Conservation (phyloP, 2,329 filamentous ascomycete genomes). For the Proliferodiscus dingleyae region DNA sequence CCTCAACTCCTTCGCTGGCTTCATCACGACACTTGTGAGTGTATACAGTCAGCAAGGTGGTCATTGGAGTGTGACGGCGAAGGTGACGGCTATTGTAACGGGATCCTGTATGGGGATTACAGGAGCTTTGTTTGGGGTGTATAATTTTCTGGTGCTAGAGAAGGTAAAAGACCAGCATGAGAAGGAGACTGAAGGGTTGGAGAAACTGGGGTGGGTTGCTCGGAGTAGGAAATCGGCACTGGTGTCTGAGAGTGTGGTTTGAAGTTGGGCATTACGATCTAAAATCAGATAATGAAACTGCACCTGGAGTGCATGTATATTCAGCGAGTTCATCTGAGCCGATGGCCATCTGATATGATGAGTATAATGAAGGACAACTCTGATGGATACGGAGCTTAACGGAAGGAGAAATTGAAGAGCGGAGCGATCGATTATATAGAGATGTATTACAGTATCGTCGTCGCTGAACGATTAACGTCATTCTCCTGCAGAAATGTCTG, state of each 20-base stretch:
- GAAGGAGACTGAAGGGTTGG: conserved; percentile 20
- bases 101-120: conserved; percentile 18
- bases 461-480: too few species aligned
- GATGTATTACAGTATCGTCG: too few species aligned
- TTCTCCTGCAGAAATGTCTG: conserved; percentile 7
- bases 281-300: too few species aligned
- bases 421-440: too few species aligned
- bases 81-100: conserved; percentile 23
- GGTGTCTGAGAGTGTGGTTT: conserved; percentile 24
- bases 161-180: conserved; percentile 24
- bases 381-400: too few species aligned
- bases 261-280: too few species aligned
- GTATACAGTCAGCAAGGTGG: conserved; percentile 24
- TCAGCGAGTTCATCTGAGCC: too few species aligned
- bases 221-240: conserved; percentile 18
- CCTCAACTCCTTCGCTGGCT: conserved; percentile 23
- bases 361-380: too few species aligned
- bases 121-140: conserved; percentile 23
- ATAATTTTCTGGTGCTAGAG: conserved; percentile 25
- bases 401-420: too few species aligned
- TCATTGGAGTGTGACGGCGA: conserved; percentile 25
- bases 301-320: background rate
- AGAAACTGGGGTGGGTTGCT: conserved; percentile 20
- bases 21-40: conserved; percentile 26
- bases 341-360: too few species aligned